phyloP scores from a whole-genome alignment of 108 stramenopile species.

The Schizochytrium sp. region DNA sequence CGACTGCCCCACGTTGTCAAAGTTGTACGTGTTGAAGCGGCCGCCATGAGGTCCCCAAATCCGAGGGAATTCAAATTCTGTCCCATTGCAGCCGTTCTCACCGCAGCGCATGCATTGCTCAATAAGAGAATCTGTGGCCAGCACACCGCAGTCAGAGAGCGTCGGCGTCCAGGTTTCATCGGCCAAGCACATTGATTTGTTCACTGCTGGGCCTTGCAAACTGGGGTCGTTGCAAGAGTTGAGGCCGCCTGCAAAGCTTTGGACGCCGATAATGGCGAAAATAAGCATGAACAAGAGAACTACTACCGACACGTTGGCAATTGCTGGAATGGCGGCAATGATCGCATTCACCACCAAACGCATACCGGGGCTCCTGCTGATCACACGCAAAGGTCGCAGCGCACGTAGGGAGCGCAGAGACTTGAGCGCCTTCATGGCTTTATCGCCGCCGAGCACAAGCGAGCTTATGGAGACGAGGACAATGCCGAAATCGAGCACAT shows the following conservation, averaged over 20 bases:
- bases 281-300: slow-evolving; percentile 49
- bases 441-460: neutral
- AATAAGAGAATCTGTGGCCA: neutral
- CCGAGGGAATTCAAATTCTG: neutral
- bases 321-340: slow-evolving; percentile 51
- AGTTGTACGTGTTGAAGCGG: slow-evolving; percentile 19
- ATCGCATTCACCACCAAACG: slow-evolving; percentile 63
- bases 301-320: slow-evolving; percentile 47
- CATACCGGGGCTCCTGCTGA: slow-evolving; percentile 55
- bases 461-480: slow-evolving; percentile 43
- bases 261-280: slow-evolving; percentile 62
- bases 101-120: neutral
- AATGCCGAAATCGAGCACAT: slow-evolving; percentile 52
- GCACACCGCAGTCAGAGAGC: neutral
- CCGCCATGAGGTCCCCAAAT: slow-evolving; percentile 11
- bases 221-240: slow-evolving; percentile 36
- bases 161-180: neutral
- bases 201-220: neutral
- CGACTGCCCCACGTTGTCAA: slow-evolving; percentile 43
- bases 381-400: slow-evolving; percentile 62
- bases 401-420: slow-evolving; percentile 49
- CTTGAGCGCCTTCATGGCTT: slow-evolving; percentile 29
- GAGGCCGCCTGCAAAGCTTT: slow-evolving; percentile 57
- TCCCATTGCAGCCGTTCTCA: neutral
- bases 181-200: neutral